A percentile compares a stretch with the other conserved stretches of the same genome.
Conservation (phyloP, 805 yeast species). For the Tetrapisispora taiwanensis region DNA sequence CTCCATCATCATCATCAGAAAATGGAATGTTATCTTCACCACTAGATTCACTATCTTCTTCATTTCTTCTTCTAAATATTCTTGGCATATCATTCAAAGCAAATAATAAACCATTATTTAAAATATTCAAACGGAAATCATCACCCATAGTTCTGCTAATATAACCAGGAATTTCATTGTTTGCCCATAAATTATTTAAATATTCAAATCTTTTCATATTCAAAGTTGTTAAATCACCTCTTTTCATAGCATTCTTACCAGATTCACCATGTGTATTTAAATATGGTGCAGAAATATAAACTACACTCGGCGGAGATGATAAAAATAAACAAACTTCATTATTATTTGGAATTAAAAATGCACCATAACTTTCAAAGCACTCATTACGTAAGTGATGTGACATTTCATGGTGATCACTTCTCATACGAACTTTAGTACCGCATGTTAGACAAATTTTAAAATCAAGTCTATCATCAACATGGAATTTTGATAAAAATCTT, state of each 20-base stretch:
- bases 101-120: slow-evolving; percentile 15
- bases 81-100: slow-evolving; percentile 15
- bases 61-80: slow-evolving; percentile 10
- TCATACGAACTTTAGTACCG: slow-evolving; percentile 33
- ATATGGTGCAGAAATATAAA: slow-evolving; percentile 52
- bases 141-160: slow-evolving; percentile 33
- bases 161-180: slow-evolving; percentile 45
- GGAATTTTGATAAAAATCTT: slow-evolving; percentile 19
- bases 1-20: slow-evolving; percentile 11
- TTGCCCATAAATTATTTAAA: slow-evolving; percentile 51
- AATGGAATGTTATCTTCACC: slow-evolving; percentile 10
- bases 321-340: slow-evolving; percentile 26
- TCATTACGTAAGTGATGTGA: slow-evolving; percentile 22
- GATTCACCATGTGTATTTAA: slow-evolving; percentile 69
- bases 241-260: slow-evolving; percentile 43
- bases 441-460: slow-evolving; percentile 38
- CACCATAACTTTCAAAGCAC: slow-evolving; percentile 28
- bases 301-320: slow-evolving; percentile 26
- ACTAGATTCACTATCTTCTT: slow-evolving; percentile 11
- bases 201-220: slow-evolving; percentile 44
- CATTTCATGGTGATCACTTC: slow-evolving; percentile 25
- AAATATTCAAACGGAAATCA: slow-evolving; percentile 21
- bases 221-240: slow-evolving; percentile 47
- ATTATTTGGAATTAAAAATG: slow-evolving; percentile 30
- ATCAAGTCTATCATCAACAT: slow-evolving; percentile 31